Evolutionary conservation across 192 early-diverging fungal species (phyloP).

Genomic region (Backusella sp.): DNA sequence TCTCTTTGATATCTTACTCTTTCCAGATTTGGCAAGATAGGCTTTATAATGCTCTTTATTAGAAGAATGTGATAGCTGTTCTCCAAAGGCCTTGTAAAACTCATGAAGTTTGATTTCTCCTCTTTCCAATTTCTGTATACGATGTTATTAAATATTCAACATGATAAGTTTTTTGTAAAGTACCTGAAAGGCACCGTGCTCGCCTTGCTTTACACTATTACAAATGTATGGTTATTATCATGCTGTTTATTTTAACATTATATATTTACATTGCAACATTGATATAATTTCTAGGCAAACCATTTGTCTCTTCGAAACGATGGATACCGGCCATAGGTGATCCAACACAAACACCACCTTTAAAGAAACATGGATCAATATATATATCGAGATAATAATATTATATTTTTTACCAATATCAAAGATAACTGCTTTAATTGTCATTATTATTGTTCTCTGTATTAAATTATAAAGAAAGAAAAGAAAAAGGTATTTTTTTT

Average conservation of each 20-base stretch:
- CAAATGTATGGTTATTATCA: neutral
- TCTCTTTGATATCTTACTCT: conserved; percentile 6
- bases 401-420: conserved; percentile 61
- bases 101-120: conserved; percentile 55
- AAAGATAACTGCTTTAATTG: conserved; percentile 74
- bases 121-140: conserved; percentile 51
- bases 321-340: conserved; percentile 80
- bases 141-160: neutral
- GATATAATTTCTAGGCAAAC: conserved; percentile 79
- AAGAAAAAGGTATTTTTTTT: neutral
- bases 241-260: neutral
- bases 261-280: conserved; percentile 70
- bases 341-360: conserved; percentile 75
- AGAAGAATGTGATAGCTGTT: conserved; percentile 53
- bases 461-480: neutral
- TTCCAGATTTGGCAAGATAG: conserved; percentile 37
- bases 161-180: neutral
- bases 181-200: conserved; percentile 48
- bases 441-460: neutral
- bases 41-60: conserved; percentile 48
- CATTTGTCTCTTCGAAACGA: conserved; percentile 59
- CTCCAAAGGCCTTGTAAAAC: conserved; percentile 59
- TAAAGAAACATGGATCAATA: neutral
- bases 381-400: neutral
- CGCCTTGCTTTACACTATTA: conserved; percentile 34